phyloP scores from a whole-genome alignment of 2,329 filamentous ascomycete species.

The Xylariales sp. region DNA sequence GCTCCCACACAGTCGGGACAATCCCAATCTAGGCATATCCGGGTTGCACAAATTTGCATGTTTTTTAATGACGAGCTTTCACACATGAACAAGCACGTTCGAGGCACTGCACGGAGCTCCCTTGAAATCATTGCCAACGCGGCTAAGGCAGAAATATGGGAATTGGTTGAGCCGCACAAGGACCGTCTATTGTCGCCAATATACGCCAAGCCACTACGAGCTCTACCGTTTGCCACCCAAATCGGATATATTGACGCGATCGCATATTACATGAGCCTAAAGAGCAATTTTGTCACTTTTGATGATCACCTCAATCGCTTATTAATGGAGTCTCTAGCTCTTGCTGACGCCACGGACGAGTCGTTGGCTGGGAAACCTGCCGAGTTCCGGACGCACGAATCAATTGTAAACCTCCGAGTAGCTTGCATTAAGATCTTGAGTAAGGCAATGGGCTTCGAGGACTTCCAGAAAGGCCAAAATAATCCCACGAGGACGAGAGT shows the following conservation, averaged over 20 bases:
- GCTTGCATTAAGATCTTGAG: constrained; percentile 94
- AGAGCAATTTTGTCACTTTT: constrained; percentile 88
- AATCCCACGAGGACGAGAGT: constrained; percentile 77
- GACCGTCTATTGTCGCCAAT: constrained; percentile 91
- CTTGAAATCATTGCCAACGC: constrained; percentile 85
- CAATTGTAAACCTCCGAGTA: constrained; percentile 90
- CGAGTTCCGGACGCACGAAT: constrained; percentile 95
- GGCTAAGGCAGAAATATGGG: constrained; percentile 81
- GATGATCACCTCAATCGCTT: constrained; percentile 91
- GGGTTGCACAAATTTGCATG: constrained; percentile 81
- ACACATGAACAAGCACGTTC: constrained; percentile 96
- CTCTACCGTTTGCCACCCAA: constrained; percentile 92
- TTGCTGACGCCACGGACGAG: constrained; percentile 95
- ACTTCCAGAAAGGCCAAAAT: constrained; percentile 82
- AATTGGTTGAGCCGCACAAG: constrained; percentile 89
- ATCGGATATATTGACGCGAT: constrained; percentile 99
- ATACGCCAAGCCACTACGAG: constrained; percentile 92
- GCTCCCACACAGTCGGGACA: constrained; percentile 56
- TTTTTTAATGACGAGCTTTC: constrained; percentile 89
- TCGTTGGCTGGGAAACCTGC: constrained; percentile 90
- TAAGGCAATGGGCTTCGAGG: constrained; percentile 91
- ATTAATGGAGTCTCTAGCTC: constrained; percentile 90
- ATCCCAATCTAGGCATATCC: constrained; percentile 62
- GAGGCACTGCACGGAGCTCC: constrained; percentile 84
- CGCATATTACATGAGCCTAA: constrained; percentile 91